Percentiles rank a stretch among this genome's conserved stretches.
These are phyloP conservation scores for Cyclospora cayetanensis DNA, from an alignment of 169 alveolate genomes.

Conservation along the genomic window DNA sequence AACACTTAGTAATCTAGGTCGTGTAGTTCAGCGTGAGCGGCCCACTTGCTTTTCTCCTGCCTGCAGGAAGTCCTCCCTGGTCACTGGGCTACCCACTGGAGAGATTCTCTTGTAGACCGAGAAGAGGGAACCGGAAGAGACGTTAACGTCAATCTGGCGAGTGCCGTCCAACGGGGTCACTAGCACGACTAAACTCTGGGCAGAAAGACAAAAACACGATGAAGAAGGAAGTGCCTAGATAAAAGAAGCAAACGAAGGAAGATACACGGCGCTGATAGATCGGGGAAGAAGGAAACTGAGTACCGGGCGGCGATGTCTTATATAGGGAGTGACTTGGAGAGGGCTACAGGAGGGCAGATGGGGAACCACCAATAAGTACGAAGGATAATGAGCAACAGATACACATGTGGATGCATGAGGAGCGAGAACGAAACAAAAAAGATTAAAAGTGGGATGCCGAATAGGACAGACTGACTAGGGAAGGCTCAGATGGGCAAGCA, in stretches of 20 bases:
- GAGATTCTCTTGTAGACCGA: conserved; percentile 80
- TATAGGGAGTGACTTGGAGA: background rate
- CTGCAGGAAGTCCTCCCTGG: conserved; percentile 76
- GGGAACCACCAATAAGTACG: background rate
- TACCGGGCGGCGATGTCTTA: background rate
- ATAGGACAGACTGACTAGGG: no score
- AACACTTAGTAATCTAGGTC: no score
- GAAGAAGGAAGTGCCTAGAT: background rate
- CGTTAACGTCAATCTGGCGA: conserved; percentile 83
- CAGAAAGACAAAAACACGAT: background rate
- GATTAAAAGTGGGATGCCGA: no score
- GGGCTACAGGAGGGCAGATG: background rate
- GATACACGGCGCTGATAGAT: background rate
- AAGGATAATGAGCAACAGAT: no score
- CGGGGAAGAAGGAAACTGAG: background rate
- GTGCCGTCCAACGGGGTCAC: conserved; percentile 88
- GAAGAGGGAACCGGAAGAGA: conserved; percentile 85
- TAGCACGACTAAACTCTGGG: conserved; percentile 73
- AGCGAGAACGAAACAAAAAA: no score
- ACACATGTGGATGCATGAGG: no score
- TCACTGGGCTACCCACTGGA: conserved; percentile 39
- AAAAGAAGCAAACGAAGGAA: background rate
- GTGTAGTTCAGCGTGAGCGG: background rate
- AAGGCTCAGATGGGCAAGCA: background rate
- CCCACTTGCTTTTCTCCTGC: conserved; percentile 75